These are phyloP conservation scores for Acacia confusa DNA, from an alignment of 306 rosid genomes.

Conservation along the genomic window DNA sequence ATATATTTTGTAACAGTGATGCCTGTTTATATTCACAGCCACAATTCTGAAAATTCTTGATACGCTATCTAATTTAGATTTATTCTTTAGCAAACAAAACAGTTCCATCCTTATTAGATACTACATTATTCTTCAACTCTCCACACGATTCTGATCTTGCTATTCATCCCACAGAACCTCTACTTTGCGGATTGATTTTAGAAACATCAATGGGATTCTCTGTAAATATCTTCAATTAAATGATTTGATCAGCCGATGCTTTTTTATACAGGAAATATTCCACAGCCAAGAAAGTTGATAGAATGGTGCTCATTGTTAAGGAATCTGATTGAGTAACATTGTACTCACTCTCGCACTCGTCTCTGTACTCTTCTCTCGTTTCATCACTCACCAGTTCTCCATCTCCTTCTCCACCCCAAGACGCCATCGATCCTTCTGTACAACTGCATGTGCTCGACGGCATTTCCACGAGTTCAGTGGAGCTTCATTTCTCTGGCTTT, in stretches of 20 bases:
- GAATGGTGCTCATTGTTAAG: not conserved
- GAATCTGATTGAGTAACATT: not conserved
- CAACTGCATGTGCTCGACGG: not conserved
- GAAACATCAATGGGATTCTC: not conserved
- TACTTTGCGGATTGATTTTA: not conserved
- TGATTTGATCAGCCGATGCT: not conserved
- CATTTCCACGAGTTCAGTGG: not conserved
- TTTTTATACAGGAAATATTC: not conserved
- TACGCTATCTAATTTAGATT: not conserved
- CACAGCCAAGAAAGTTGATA: not conserved
- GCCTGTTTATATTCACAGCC: too few relatives aligned
- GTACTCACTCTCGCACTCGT: not conserved
- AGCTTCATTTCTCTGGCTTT: conserved; percentile 9
- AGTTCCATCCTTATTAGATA: not conserved
- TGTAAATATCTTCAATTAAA: not conserved
- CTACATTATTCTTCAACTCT: too few relatives aligned
- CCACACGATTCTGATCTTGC: too few relatives aligned
- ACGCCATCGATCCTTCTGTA: not conserved
- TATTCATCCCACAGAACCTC: not conserved
- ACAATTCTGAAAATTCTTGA: not conserved
- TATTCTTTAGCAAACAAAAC: not conserved
- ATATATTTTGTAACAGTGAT: not conserved
- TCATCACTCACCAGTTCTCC: not conserved
- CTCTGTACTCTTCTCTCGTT: not conserved
- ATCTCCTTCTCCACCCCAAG: not conserved